phyloP scores from a whole-genome alignment of 2,329 filamentous ascomycete species.

The Sporothrix pseudoabietina region DNA sequence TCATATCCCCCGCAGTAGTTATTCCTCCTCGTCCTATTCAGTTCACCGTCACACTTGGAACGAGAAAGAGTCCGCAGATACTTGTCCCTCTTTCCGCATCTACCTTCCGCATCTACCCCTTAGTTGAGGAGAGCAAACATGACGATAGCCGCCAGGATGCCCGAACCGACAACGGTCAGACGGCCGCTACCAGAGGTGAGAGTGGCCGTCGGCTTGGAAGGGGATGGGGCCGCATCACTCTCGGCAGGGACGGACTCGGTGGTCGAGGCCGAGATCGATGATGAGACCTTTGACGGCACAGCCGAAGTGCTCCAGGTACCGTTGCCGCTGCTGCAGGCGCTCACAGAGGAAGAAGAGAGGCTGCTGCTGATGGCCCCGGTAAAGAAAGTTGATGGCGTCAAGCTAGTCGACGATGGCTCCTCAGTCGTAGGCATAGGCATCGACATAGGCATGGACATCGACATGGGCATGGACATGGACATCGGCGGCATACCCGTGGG shows the following conservation, averaged over 20 bases:
- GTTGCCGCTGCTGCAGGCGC: neutral
- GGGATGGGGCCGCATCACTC: neutral
- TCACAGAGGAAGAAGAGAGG: neutral
- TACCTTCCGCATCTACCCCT: neutral
- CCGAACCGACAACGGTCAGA: neutral
- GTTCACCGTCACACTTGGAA: neutral
- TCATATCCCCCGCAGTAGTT: neutral
- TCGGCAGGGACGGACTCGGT: neutral
- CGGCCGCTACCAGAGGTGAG: slow-evolving; percentile 2
- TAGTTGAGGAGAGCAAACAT: neutral
- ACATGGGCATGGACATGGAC: neutral
- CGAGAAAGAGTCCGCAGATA: too few relatives aligned
- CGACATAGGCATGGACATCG: neutral
- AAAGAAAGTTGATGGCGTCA: neutral
- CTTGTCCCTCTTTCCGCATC: too few relatives aligned
- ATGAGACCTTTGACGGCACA: neutral
- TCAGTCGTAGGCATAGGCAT: neutral
- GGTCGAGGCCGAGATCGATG: neutral
- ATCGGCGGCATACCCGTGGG: neutral
- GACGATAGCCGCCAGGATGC: neutral
- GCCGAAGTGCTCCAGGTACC: neutral
- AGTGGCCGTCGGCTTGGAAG: slow-evolving; percentile 10
- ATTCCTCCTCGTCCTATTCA: neutral
- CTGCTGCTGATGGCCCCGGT: neutral
- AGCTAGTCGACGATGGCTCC: neutral